phyloP scores from a whole-genome alignment of 2,329 filamentous ascomycete species.

The Pseudogymnoascus sp. region DNA sequence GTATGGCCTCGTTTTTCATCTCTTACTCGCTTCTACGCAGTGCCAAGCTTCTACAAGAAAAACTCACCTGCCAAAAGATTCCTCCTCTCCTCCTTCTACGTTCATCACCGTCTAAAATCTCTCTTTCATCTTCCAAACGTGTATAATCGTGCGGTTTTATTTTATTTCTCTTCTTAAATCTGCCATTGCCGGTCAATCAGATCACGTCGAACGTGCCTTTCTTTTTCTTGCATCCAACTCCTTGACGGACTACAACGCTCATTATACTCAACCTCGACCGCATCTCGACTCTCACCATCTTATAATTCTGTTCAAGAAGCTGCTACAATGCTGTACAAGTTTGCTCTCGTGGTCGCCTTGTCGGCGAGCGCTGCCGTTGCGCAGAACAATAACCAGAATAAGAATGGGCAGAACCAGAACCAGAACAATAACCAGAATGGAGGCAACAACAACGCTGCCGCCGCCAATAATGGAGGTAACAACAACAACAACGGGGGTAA shows the following conservation, averaged over 20 bases:
- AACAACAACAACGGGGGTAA: conserved; percentile 13
- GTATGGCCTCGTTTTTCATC: not conserved
- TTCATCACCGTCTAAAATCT: conserved; percentile 20
- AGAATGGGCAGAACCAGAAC: not conserved
- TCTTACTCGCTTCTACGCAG: conserved; percentile 7
- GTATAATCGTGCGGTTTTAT: not conserved
- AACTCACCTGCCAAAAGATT: conserved; percentile 16
- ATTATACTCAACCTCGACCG: conserved; percentile 16
- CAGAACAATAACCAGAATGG: not conserved
- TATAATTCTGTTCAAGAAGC: not conserved
- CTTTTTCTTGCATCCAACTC: conserved; percentile 23
- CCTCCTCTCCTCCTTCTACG: conserved; percentile 18
- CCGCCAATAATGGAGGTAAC: not conserved
- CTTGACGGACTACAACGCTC: conserved; percentile 29
- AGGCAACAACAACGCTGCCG: not conserved
- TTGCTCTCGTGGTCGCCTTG: not conserved
- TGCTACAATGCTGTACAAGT: conserved; percentile 1
- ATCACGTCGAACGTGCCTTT: conserved; percentile 31
- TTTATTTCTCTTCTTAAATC: conserved; percentile 18
- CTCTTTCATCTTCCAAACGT: conserved; percentile 24
- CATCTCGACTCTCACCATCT: not conserved
- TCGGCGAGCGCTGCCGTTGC: not conserved
- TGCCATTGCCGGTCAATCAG: conserved; percentile 28
- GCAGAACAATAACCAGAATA: not conserved
- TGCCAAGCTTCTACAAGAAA: conserved; percentile 29